Conservation (phyloP, 495 filamentous ascomycete species). For the Trichoderma erinaceum region DNA sequence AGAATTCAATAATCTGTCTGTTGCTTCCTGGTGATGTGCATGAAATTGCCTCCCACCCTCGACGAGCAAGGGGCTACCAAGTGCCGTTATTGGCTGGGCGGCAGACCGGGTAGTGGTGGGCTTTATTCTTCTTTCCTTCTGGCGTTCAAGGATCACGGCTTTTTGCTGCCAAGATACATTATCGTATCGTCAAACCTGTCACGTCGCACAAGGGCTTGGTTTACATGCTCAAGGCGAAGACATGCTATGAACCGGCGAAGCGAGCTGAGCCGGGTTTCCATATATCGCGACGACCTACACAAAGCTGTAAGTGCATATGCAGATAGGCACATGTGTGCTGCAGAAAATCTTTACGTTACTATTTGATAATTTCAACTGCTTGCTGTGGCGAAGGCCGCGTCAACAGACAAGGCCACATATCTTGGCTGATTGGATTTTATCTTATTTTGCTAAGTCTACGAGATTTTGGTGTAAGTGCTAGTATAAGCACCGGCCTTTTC, state of each 20-base stretch:
- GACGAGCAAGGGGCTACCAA: background rate
- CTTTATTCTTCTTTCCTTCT: background rate
- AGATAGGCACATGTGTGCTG: background rate
- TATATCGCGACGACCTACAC: background rate
- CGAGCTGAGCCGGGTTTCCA: background rate
- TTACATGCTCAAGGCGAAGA: background rate
- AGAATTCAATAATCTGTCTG: background rate
- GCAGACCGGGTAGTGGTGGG: background rate
- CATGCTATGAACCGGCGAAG: background rate
- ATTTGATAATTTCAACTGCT: background rate
- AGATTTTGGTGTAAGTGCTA: background rate
- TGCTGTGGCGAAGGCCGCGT: background rate
- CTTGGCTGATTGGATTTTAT: background rate
- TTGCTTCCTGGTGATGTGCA: background rate
- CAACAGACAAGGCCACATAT: background rate
- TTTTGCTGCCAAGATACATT: background rate
- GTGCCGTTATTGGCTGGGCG: conserved; percentile 6
- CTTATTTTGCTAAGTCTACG: background rate
- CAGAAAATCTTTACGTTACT: background rate
- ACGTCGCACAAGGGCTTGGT: background rate
- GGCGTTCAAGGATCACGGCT: background rate
- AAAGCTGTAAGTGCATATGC: background rate
- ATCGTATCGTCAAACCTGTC: background rate
- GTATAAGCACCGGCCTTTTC: background rate
- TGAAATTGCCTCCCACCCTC: background rate